These are phyloP conservation scores for Arabis alpina DNA, from an alignment of 345 rosid species.

Conservation along the genomic window DNA sequence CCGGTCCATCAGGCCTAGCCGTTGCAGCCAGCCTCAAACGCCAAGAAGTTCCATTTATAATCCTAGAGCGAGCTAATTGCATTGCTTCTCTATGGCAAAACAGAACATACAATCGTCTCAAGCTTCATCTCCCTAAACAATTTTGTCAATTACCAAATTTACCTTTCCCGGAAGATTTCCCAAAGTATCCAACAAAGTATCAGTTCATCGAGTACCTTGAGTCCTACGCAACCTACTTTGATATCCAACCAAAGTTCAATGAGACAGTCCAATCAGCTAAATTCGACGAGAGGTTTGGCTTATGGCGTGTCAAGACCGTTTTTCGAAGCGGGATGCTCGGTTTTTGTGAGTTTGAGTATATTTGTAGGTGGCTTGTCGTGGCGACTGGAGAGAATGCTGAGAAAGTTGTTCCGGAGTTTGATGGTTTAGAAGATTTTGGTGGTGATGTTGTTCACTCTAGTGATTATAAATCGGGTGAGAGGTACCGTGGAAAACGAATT, in stretches of 20 bases:
- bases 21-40: slow-evolving; percentile 60
- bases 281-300: slow-evolving; percentile 61
- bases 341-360: slow-evolving; percentile 60
- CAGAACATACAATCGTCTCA: slow-evolving; percentile 76
- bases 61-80: slow-evolving; percentile 75
- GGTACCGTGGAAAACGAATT: slow-evolving; percentile 57
- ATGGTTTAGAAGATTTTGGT: slow-evolving; percentile 62
- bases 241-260: slow-evolving; percentile 62
- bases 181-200: slow-evolving; percentile 69
- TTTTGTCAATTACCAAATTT: slow-evolving; percentile 69
- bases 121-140: slow-evolving; percentile 83
- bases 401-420: slow-evolving; percentile 66
- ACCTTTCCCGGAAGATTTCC: slow-evolving; percentile 66
- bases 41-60: slow-evolving; percentile 72
- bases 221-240: slow-evolving; percentile 64
- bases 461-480: slow-evolving; percentile 73
- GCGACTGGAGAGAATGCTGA: slow-evolving; percentile 91
- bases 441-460: slow-evolving; percentile 66
- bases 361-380: slow-evolving; percentile 82
- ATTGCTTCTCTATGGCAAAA: slow-evolving; percentile 88
- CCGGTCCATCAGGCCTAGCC: slow-evolving; percentile 83
- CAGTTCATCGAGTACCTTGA: slow-evolving; percentile 76
- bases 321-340: slow-evolving; percentile 28
- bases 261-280: slow-evolving; percentile 73
- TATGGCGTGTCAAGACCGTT: slow-evolving; percentile 71